Evolutionary conservation across 768 basidiomycete genomes (phyloP).

Genomic region (Stropharia rugosoannulata): DNA sequence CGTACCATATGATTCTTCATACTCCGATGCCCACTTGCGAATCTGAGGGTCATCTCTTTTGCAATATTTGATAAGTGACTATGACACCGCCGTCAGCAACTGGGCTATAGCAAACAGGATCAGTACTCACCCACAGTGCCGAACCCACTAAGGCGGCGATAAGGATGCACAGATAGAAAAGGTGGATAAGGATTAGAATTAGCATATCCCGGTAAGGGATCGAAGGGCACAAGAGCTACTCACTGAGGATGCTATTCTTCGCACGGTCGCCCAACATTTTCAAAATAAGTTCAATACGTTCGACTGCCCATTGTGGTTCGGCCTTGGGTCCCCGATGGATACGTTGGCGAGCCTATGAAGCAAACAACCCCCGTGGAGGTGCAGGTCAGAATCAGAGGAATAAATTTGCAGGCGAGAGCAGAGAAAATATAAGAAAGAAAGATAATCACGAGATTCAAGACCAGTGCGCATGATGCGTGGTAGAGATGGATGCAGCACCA

Average conservation of each 20-base stretch:
- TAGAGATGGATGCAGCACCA: constrained; percentile 75
- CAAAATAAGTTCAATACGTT: constrained; percentile 42
- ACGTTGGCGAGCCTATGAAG: constrained; percentile 38
- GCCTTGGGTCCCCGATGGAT: constrained; percentile 32
- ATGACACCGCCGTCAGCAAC: constrained; percentile 10
- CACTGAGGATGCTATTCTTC: constrained; percentile 46
- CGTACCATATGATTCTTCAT: constrained; percentile 68
- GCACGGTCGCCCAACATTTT: constrained; percentile 48
- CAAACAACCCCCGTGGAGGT: constrained; percentile 11
- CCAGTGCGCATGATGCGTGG: constrained; percentile 67
- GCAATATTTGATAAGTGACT: constrained; percentile 69
- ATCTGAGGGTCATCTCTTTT: constrained; percentile 54
- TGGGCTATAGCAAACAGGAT: not conserved
- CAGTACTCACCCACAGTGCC: constrained; percentile 52
- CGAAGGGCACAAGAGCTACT: constrained; percentile 17
- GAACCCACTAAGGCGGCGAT: constrained; percentile 43
- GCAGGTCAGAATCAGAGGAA: constrained; percentile 8
- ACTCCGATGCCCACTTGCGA: constrained; percentile 59
- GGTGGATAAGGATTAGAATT: constrained; percentile 6
- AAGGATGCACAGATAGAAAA: constrained; percentile 6
- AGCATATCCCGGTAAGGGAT: constrained; percentile 8
- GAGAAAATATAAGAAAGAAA: constrained; percentile 6
- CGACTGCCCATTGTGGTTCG: constrained; percentile 43
- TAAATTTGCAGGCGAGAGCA: constrained; percentile 1
- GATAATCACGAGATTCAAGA: constrained; percentile 57